Conservation (phyloP, 2,329 filamentous ascomycete species). For the Chaetomium sp. region DNA sequence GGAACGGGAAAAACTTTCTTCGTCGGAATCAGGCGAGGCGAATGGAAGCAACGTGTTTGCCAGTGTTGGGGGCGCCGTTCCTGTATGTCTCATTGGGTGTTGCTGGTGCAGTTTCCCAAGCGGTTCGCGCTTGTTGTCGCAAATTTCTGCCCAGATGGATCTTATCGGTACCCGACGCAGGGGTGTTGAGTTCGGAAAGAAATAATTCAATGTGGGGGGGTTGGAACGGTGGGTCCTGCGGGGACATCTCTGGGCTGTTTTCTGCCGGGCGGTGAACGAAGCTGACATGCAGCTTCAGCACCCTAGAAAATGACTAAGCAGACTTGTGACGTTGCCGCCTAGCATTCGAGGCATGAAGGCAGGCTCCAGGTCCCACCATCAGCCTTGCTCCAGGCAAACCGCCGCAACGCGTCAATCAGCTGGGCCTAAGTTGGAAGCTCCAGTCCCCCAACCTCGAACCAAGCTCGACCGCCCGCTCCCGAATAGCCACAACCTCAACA, state of each 20-base stretch:
- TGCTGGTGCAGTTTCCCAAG: conserved; percentile 15
- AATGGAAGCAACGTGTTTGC: no score
- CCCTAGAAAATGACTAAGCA: background rate
- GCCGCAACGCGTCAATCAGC: conserved; percentile 31
- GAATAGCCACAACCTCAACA: background rate
- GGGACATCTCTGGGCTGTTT: background rate
- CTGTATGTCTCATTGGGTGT: conserved; percentile 20
- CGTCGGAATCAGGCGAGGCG: conserved; percentile 12
- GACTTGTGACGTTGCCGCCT: conserved; percentile 5
- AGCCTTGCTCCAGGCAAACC: conserved; percentile 31
- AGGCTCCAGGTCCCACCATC: conserved; percentile 4
- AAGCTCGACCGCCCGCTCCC: conserved; percentile 25
- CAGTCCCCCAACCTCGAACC: conserved; percentile 17
- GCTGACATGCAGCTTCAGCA: no score
- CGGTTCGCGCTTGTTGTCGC: conserved; percentile 16
- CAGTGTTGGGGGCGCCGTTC: background rate
- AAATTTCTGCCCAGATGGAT: conserved; percentile 24
- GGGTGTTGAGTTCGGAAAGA: conserved; percentile 19
- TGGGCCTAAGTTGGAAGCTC: conserved; percentile 14
- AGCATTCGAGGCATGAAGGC: conserved; percentile 16
- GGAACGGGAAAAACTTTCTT: conserved; percentile 10
- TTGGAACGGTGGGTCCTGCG: background rate
- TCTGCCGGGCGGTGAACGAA: background rate
- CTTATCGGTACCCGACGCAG: conserved; percentile 22
- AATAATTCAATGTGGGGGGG: background rate